These are phyloP conservation scores for Aegilops umbellulata DNA, from an alignment of 176 grass and related monocot genomes.

Conservation along the genomic window DNA sequence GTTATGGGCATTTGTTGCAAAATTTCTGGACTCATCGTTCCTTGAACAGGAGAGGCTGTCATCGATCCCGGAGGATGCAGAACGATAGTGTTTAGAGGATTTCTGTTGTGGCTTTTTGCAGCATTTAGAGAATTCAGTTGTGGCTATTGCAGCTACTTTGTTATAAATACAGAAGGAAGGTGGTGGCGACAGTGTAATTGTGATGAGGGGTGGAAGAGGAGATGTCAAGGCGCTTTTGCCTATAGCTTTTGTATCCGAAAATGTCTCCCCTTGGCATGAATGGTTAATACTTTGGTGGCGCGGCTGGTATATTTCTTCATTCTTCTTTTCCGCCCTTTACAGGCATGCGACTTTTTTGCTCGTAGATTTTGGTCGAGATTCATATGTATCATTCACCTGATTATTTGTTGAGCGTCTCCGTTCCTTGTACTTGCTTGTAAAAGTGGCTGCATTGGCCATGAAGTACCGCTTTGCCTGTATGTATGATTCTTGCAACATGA, in stretches of 20 bases:
- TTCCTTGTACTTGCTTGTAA: slow-evolving; percentile 50
- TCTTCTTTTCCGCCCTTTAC: slow-evolving; percentile 45
- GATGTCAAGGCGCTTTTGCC: slow-evolving; percentile 37
- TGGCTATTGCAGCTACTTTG: slow-evolving; percentile 33
- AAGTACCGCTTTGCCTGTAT: slow-evolving; percentile 44
- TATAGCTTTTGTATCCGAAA: slow-evolving; percentile 43
- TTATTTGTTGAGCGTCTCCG: slow-evolving; percentile 47
- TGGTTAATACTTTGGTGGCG: slow-evolving; percentile 42
- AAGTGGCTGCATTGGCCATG: slow-evolving; percentile 46
- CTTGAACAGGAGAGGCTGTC: slow-evolving; percentile 75
- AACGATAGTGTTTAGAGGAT: slow-evolving; percentile 45
- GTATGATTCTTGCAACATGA: slow-evolving; percentile 57
- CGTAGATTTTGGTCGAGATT: slow-evolving; percentile 69
- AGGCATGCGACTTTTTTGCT: slow-evolving; percentile 41
- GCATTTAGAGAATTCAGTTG: slow-evolving; percentile 40
- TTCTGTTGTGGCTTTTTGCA: slow-evolving; percentile 46
- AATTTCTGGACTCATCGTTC: slow-evolving; percentile 81
- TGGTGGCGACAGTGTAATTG: slow-evolving; percentile 30
- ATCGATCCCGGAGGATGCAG: slow-evolving; percentile 66
- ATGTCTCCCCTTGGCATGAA: slow-evolving; percentile 30
- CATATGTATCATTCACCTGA: slow-evolving; percentile 37
- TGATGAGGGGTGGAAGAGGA: slow-evolving; percentile 34
- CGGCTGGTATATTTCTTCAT: slow-evolving; percentile 75
- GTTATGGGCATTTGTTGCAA: slow-evolving; percentile 89
- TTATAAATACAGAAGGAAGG: slow-evolving; percentile 37